Conservation (phyloP, 1,284 basidiomycete species). For the Ustilago vetiveriae region DNA sequence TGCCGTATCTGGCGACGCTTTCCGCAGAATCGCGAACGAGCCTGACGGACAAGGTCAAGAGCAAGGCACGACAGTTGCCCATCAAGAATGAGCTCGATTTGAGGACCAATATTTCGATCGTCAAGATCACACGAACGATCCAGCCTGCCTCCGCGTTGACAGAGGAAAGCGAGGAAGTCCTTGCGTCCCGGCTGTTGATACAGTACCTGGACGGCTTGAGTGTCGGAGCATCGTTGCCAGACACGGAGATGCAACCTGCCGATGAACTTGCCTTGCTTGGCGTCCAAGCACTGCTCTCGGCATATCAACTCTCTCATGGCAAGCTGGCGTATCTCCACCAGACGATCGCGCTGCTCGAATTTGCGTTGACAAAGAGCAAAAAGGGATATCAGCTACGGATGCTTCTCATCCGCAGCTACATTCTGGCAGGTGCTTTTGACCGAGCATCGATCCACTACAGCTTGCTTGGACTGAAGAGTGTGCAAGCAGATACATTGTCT, state of each 20-base stretch:
- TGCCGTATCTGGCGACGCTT: conserved; percentile 73
- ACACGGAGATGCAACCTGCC: conserved; percentile 83
- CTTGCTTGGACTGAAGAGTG: conserved; percentile 42
- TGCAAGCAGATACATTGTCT: conserved; percentile 51
- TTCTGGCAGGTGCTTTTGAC: conserved; percentile 37
- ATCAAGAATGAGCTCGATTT: conserved; percentile 25
- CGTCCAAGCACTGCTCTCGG: conserved; percentile 75
- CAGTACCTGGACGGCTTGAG: conserved; percentile 74
- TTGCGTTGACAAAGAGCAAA: conserved; percentile 33
- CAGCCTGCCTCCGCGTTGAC: conserved; percentile 12
- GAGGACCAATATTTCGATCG: conserved; percentile 36
- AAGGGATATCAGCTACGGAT: conserved; percentile 57
- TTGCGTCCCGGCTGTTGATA: conserved; percentile 24
- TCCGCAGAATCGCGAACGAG: conserved; percentile 67
- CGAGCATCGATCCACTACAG: conserved; percentile 37
- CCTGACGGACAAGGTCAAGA: conserved; percentile 4
- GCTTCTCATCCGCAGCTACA: conserved; percentile 45
- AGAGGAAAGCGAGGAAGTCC: conserved; percentile 9
- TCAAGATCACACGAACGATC: conserved; percentile 39
- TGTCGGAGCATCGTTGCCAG: conserved; percentile 74
- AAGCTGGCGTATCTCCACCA: conserved; percentile 16
- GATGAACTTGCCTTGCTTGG: conserved; percentile 84
- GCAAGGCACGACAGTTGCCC: conserved; percentile 6
- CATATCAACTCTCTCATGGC: conserved; percentile 54
- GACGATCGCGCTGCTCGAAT: conserved; percentile 36